Evolutionary conservation across 768 basidiomycete genomes (phyloP).

Genomic region (Boletales sp.): DNA sequence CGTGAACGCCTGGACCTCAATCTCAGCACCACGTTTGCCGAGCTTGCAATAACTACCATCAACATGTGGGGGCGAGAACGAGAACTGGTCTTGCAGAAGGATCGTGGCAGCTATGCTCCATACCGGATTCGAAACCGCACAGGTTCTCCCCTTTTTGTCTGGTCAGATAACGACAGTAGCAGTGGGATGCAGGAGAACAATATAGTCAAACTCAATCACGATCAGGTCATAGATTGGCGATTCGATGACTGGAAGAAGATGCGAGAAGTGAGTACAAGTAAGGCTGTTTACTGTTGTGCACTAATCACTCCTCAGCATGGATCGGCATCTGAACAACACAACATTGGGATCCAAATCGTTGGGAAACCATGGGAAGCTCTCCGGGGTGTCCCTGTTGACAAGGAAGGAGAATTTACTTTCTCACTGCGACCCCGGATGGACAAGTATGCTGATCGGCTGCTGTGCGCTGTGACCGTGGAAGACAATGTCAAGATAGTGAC

Average conservation of each 20-base stretch:
- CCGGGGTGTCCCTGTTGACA: slow-evolving; percentile 84
- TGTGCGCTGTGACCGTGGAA: slow-evolving; percentile 86
- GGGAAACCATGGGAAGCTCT: slow-evolving; percentile 89
- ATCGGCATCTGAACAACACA: slow-evolving; percentile 67
- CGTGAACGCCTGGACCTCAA: slow-evolving; percentile 88
- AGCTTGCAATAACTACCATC: slow-evolving; percentile 70
- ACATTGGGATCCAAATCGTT: slow-evolving; percentile 78
- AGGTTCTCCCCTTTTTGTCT: slow-evolving; percentile 78
- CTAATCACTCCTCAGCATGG: slow-evolving; percentile 34
- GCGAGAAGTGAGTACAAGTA: slow-evolving; percentile 65
- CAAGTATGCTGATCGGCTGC: slow-evolving; percentile 72
- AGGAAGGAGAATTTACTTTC: slow-evolving; percentile 89
- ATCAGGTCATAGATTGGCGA: slow-evolving; percentile 85
- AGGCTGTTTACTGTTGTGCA: not conserved
- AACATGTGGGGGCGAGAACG: slow-evolving; percentile 75
- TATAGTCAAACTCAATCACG: slow-evolving; percentile 63
- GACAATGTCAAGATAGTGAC: slow-evolving; percentile 95
- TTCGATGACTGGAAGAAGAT: slow-evolving; percentile 95
- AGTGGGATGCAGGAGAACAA: slow-evolving; percentile 43
- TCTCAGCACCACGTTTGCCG: slow-evolving; percentile 85
- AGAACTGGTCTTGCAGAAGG: slow-evolving; percentile 66
- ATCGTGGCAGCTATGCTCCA: slow-evolving; percentile 87
- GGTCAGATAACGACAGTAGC: slow-evolving; percentile 74
- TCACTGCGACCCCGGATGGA: slow-evolving; percentile 76
- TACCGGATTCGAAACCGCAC: slow-evolving; percentile 91